A percentile compares a stretch with the other conserved stretches of the same genome.
These are phyloP conservation scores for Suhomyces xylopsoci DNA, from an alignment of 805 yeast species.

Conservation along the genomic window DNA sequence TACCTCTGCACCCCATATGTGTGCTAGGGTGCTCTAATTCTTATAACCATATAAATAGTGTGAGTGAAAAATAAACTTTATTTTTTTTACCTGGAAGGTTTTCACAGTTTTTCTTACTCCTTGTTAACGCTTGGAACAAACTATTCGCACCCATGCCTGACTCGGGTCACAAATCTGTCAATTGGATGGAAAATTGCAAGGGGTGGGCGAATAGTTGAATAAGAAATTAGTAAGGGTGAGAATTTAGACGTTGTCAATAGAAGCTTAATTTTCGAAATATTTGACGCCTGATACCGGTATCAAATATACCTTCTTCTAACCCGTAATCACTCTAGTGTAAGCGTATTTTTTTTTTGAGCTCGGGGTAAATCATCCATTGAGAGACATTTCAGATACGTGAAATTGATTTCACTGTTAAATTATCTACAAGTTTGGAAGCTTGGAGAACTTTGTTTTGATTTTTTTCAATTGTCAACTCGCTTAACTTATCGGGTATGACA, in stretches of 20 bases:
- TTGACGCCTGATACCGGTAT: background rate
- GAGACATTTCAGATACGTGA: background rate
- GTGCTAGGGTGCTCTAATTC: background rate
- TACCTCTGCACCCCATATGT: background rate
- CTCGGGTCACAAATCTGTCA: background rate
- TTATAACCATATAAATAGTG: background rate
- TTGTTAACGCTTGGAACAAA: background rate
- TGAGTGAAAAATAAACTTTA: background rate
- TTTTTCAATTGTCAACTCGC: background rate
- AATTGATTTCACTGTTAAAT: background rate
- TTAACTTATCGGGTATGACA: background rate
- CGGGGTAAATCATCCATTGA: background rate
- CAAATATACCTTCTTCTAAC: background rate
- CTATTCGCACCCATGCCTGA: background rate
- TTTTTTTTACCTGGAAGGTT: background rate
- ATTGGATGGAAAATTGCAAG: background rate
- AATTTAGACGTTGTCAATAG: background rate
- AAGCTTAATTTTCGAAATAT: background rate
- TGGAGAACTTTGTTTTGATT: background rate
- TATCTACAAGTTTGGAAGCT: background rate
- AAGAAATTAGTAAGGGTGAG: background rate
- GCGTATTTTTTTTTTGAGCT: no score
- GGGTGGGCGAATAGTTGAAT: background rate
- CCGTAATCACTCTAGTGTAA: background rate
- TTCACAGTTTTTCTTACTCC: background rate